Base-by-base conservation (phyloP, 2,329 filamentous ascomycete species). In the Aspergillus uvarum region DNA sequence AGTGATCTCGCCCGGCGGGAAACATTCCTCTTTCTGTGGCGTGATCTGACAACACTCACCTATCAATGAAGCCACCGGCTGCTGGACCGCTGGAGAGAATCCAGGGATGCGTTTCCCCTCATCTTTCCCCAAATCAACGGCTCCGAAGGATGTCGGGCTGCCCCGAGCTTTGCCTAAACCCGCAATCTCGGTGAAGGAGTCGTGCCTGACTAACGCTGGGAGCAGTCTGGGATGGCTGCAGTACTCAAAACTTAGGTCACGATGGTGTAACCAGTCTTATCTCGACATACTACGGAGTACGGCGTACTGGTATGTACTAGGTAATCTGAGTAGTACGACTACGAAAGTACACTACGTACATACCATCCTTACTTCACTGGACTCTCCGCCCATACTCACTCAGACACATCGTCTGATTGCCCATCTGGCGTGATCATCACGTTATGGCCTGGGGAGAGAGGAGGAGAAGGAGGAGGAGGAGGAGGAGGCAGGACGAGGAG, bases 121-220 rank as follows among this genome's bases (percentile, higher is more conserved):
- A 32, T 19, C 38, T 53, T 42, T 60, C 42, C 47, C 56, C 38
- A 50, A 54, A 62, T 59, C 59, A 59, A 50, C 54, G 35, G 48
- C 42, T 51, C 48, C 47, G 38, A 24, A 26, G 19, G 59, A 16
- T 19, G 21, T 44, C 35, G 22, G 59, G 26, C 47, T 48, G 42
- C 54, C 63, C 65, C 59, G 63, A 69, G 68, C 67, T 49, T 67
- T 68, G 62, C 63, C 68, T 55, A 63, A 55, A 65, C 61, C 56
- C 16, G 64, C 59, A 51, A 31, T 54, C 53, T 58, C 70, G 71
- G 71, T 73, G 71, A 71, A 56, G 44, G 55, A 32, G 16, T 29
- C 29, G 51, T 56, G 59, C 38, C 61, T 57, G 47, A 56, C 32
- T 56, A 56, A 35, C 7, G 31, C 31, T 32, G 31, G 6, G 31